Conservation (phyloP, 495 filamentous ascomycete genomes). For the Hyaloscypha variabilis region DNA sequence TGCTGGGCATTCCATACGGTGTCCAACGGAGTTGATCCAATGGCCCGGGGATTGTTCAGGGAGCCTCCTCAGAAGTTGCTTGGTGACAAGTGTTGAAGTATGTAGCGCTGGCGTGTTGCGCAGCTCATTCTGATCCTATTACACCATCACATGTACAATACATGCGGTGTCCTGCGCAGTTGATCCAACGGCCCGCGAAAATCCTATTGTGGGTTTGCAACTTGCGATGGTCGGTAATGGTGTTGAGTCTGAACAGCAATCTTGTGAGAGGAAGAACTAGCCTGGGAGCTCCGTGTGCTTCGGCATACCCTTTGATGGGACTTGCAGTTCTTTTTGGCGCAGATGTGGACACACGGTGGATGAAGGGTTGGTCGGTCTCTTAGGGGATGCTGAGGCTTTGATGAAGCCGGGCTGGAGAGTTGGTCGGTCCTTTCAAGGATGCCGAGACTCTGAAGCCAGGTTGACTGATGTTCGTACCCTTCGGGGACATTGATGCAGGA, state of each 20-base stretch:
- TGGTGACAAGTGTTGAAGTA: neutral
- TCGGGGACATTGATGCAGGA: too few species aligned
- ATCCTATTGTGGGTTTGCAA: neutral
- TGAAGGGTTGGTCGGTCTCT: neutral
- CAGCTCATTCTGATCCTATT: neutral
- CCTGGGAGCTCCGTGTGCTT: neutral
- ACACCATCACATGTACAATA: neutral
- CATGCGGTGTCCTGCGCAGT: neutral
- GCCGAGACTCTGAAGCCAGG: neutral
- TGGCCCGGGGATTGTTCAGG: neutral
- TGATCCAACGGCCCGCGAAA: neutral
- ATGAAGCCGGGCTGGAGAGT: neutral
- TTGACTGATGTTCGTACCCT: too few species aligned
- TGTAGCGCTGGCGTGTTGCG: neutral
- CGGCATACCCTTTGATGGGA: neutral
- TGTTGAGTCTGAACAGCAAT: too few species aligned
- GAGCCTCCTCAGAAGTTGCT: neutral
- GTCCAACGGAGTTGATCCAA: neutral
- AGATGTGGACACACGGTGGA: neutral
- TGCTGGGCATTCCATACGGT: neutral
- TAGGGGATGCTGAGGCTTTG: neutral
- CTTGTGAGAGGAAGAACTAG: neutral
- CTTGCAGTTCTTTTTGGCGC: neutral
- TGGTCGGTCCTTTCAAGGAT: neutral
- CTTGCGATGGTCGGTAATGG: neutral